A percentile compares a stretch with the other conserved stretches of the same genome.
Conservation (phyloP, 176 grass and related monocot genomes). For the Carex pumila region DNA sequence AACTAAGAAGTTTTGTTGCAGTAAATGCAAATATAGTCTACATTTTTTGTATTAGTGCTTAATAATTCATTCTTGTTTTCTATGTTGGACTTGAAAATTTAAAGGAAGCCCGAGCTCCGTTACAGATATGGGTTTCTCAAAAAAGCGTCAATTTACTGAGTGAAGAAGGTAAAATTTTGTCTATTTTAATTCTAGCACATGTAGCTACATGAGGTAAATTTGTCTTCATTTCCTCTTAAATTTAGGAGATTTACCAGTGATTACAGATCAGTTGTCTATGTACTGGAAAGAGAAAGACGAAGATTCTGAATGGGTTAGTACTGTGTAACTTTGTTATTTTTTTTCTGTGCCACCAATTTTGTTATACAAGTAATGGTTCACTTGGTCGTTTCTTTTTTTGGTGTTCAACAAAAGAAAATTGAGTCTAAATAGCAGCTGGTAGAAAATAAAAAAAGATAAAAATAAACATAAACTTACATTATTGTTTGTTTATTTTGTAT, state of each 20-base stretch:
- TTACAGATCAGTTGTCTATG: conserved; percentile 60
- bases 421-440: neutral
- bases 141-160: conserved; percentile 59
- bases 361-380: neutral
- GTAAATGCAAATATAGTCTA: conserved; percentile 7
- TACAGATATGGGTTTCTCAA: conserved; percentile 87
- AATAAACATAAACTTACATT: neutral
- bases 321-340: neutral
- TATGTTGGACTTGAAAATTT: neutral
- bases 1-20: neutral
- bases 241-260: conserved; percentile 38
- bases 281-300: conserved; percentile 95
- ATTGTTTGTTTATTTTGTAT: neutral
- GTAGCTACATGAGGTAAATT: neutral
- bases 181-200: neutral
- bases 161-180: conserved; percentile 52
- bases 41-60: conserved; percentile 2
- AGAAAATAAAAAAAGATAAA: neutral
- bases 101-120: conserved; percentile 70
- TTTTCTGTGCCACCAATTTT: neutral
- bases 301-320: conserved; percentile 93
- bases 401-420: neutral
- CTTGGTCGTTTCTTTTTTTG: neutral
- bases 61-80: conserved; percentile 20
- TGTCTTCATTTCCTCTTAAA: conserved; percentile 7